A percentile compares a stretch with the other conserved stretches of the same genome.
These are phyloP conservation scores for Kalmanozyma brasiliensis DNA, from an alignment of 1,284 basidiomycete species.

Conservation along the genomic window DNA sequence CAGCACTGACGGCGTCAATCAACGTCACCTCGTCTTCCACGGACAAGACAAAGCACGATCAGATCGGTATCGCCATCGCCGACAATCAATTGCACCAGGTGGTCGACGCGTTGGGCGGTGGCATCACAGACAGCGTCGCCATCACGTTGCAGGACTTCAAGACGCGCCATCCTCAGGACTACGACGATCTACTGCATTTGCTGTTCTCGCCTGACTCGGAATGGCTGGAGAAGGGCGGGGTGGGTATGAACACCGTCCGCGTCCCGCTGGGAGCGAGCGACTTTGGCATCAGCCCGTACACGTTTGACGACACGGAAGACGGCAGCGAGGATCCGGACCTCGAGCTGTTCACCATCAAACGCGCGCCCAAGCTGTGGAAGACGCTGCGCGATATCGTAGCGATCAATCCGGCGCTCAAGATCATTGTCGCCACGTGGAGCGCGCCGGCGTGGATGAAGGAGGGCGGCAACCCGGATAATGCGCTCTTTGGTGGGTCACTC, in stretches of 20 bases:
- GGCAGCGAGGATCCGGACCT: slow-evolving; percentile 37
- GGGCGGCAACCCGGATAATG: slow-evolving; percentile 20
- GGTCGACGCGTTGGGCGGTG: slow-evolving; percentile 45
- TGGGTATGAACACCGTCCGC: slow-evolving; percentile 42
- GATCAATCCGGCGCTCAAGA: slow-evolving; percentile 39
- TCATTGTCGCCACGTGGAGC: slow-evolving; percentile 43
- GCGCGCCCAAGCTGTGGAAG: slow-evolving; percentile 52
- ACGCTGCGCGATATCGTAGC: slow-evolving; percentile 41
- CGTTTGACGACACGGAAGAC: slow-evolving; percentile 56
- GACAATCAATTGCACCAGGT: slow-evolving; percentile 41
- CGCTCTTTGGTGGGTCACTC: slow-evolving; percentile 44
- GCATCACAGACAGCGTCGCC: slow-evolving; percentile 52
- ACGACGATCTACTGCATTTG: slow-evolving; percentile 51
- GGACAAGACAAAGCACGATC: slow-evolving; percentile 10
- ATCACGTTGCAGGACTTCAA: slow-evolving; percentile 54
- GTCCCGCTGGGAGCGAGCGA: slow-evolving; percentile 55
- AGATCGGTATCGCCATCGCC: slow-evolving; percentile 27
- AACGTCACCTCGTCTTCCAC: slow-evolving; percentile 13
- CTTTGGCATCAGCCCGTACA: slow-evolving; percentile 46
- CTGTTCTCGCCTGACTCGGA: slow-evolving; percentile 38
- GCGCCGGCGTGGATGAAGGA: slow-evolving; percentile 61
- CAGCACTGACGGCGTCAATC: slow-evolving; percentile 17
- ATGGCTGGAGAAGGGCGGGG: slow-evolving; percentile 42
- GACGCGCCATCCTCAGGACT: slow-evolving; percentile 32
- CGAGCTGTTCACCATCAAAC: slow-evolving; percentile 48